Base-by-base conservation (phyloP, 2,329 filamentous ascomycete species). In the Alternaria novae-zelandiae region DNA sequence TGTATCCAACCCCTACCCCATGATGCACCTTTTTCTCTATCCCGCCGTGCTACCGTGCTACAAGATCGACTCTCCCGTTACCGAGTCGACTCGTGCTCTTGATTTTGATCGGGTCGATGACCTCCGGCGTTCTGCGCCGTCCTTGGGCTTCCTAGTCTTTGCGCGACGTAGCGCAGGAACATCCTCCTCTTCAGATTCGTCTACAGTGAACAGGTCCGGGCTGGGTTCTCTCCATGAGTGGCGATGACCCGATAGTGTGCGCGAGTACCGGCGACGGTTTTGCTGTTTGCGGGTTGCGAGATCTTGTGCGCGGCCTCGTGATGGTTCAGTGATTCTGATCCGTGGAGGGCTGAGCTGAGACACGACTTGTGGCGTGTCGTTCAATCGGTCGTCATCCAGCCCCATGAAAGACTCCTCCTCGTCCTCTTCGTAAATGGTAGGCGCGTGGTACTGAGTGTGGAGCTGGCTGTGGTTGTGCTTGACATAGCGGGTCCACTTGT, bases 141-240 rank as follows among this genome's bases (percentile, higher is more conserved):
- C 76, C 69, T 78, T 77, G 70, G 72, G 69, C 71, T 76, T 77
- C 54, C 70, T 76, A 28, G 67, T 68, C 66, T 74, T 78, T 54
- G 70, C 54, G 15, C 74, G 71, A 53, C 73, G 67, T 17, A 75
- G 62, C 30, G 67, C 57, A 26, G 69, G 65, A 21, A 57, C 59
- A 50, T 78, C 77, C 13, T 77, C 78, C 65, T 81, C 79, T 32
- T 78, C 78, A 8, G 80, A 80, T 63, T 82, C 80, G 47, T 78
- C 75, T 26, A 82, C 79, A 20, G 80, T 82, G 69, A 81, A 82
- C 1, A 82, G 71, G 54, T 81, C 80, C 2, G 76, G 76, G 60
- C 78, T 80, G 13, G 80, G 80, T 57, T 80, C 80, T 20, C 79
- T 70, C 78, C 80, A 82, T 51, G 80, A 81, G 64, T 82, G 80